Evolutionary conservation across 306 rosid species (phyloP).

Genomic region (Dryas drummondii): DNA sequence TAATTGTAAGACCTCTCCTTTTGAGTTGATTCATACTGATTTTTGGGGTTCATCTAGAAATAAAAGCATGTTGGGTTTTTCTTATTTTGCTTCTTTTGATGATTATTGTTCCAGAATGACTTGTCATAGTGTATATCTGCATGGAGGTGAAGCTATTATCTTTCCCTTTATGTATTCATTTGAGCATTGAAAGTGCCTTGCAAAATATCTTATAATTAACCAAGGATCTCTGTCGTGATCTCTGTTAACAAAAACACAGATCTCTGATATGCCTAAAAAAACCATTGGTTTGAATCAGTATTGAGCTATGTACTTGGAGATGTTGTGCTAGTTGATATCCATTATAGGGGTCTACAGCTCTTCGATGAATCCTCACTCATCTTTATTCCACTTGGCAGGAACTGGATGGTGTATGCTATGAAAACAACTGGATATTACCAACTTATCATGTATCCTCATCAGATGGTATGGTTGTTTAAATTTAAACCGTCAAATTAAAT

Average conservation of each 20-base stretch:
- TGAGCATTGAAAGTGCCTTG: not conserved
- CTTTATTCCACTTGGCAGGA: conserved; percentile 34
- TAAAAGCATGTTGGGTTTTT: not conserved
- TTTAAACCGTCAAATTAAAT: conserved; percentile 8
- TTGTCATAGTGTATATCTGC: not conserved
- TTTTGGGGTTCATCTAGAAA: not conserved
- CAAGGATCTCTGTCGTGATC: not conserved
- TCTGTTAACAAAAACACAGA: not conserved
- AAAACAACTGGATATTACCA: conserved; percentile 54
- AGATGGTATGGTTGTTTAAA: conserved; percentile 43
- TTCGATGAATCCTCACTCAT: not conserved
- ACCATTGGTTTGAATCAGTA: not conserved
- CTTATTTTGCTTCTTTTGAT: not conserved
- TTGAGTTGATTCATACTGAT: not conserved
- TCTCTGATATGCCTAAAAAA: not conserved
- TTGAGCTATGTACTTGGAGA: not conserved
- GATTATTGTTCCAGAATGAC: not conserved
- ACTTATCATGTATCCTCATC: conserved; percentile 36
- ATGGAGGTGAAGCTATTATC: not conserved
- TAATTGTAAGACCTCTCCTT: not conserved
- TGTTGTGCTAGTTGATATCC: not conserved
- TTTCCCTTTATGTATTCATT: not conserved
- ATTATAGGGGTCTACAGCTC: not conserved
- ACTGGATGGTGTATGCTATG: conserved; percentile 38
- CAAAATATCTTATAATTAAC: not conserved